Evolutionary conservation across 2,329 filamentous ascomycete species (phyloP), one percentile per base, ranked within the genome.

Genomic region (Diaporthe sp.): DNA sequence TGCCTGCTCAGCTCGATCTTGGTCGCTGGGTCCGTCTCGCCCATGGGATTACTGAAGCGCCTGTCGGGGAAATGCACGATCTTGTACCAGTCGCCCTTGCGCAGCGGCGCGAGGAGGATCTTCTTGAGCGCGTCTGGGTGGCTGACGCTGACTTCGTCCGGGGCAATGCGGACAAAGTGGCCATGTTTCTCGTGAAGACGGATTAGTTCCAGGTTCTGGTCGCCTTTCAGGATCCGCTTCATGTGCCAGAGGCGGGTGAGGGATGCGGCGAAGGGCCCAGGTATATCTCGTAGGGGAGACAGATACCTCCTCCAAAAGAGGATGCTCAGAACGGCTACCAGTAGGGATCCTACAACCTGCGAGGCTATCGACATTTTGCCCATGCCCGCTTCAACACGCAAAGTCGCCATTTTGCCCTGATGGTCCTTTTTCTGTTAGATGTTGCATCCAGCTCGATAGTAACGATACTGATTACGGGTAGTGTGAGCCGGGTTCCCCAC

Each of bases 41-140:
- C 83, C 84, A 87, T 85, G 31, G 82, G 82, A 37, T 83, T 85
- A 49, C 83, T 80, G 76, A 84, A 86, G 17, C 82, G 82, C 51
- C 83, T 82, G 79, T 73, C 72, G 7, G 49, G 72, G 17, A 68
- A 49, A 20, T 44, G 49, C 13, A 73, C 25, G 42, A 73, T 68
- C 72, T 70, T 70, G 60, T 73, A 73, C 72, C 72, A 73, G 25
- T 57, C 37, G 17, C 60, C 60, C 60, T 75, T 75, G 68, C 47
- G 47, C 37, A 75, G 31, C 15, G 57, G 34, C 37, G 39, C 28
- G 28, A 51, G 53, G 39, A 68, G 74, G 13, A 75, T 13, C 31
- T 42, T 60, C 28, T 37, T 60, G 22, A 34, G 49, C 1, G 37
- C 74, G 13, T 75, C 60, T 1, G 70, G 58, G 22, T 75, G 70